These are phyloP conservation scores for Backusella tuberculispora DNA, from an alignment of 192 early-diverging fungal species.

Conservation along the genomic window DNA sequence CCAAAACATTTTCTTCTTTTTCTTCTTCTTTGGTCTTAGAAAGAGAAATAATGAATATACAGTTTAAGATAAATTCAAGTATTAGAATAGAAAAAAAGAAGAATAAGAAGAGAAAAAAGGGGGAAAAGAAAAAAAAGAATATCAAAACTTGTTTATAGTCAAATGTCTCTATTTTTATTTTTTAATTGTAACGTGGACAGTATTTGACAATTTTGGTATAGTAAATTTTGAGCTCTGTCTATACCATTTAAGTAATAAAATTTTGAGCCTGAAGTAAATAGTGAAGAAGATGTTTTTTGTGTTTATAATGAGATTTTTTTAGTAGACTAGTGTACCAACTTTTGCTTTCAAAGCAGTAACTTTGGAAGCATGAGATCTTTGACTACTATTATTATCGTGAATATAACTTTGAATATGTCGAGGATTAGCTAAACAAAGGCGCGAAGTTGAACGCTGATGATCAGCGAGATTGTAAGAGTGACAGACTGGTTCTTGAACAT, in stretches of 20 bases:
- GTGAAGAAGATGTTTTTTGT: too few species aligned
- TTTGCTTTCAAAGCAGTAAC: slow-evolving; percentile 44
- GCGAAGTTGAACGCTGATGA: too few species aligned
- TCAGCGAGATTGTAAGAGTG: too few species aligned
- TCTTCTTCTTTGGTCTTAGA: not conserved
- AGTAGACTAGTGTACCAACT: slow-evolving; percentile 10
- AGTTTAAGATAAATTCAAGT: not conserved
- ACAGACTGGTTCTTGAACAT: too few species aligned
- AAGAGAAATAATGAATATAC: not conserved
- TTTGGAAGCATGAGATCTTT: slow-evolving; percentile 64
- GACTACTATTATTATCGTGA: too few species aligned
- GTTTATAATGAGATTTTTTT: not conserved
- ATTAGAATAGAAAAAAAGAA: not conserved
- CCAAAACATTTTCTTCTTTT: not conserved
- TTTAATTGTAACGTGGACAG: not conserved
- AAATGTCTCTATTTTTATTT: not conserved
- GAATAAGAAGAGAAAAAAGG: not conserved
- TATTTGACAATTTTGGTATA: not conserved
- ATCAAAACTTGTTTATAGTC: not conserved
- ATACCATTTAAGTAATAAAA: not conserved
- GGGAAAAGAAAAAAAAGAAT: not conserved
- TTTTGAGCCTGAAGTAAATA: not conserved
- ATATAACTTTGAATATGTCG: too few species aligned
- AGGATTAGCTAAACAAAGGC: too few species aligned
- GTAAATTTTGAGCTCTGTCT: not conserved